Evolutionary conservation across 768 basidiomycete species (phyloP), one percentile per base, ranked within the genome.

Genomic region (Lentinus brumalis): DNA sequence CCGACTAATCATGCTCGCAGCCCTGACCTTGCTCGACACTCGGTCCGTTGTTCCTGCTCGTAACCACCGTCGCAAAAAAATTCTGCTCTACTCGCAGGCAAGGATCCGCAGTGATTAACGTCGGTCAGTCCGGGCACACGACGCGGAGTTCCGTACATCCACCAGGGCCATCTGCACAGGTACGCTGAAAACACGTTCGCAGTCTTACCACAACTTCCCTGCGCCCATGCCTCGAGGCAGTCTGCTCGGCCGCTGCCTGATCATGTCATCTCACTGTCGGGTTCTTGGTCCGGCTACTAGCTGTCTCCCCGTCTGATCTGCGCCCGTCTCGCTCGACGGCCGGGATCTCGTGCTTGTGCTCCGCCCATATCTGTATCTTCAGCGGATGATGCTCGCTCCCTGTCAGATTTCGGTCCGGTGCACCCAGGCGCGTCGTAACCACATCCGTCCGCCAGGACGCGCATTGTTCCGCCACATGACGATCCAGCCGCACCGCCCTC

Each of bases 231-330:
- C 41, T 51, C 31, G 50, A 44, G 32, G 40, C 31, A 14, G 35
- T 21, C 12, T 49, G 6, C 29, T 29, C 46, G 46, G 46, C 5
- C 46, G 8, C 32, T 32, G 49, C 26, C 9, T 26, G 47, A 40
- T 47, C 12, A 31, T 26, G 10, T 39, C 14, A 15, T 15, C 42
- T 50, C 39, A 55, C 38, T 57, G 60, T 32, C 51, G 50, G 56
- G 42, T 31, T 52, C 29, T 52, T 56, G 54, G 49, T 61, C 60
- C 60, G 60, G 55, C 54, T 51, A 50, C 60, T 54, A 59, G 42
- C 56, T 52, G 46, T 45, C 44, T 47, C 6, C 21, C 31, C 18
- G 38, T 26, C 58, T 53, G 51, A 53, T 53, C 47, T 59, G 50
- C 58, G 21, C 40, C 45, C 52, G 52, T 26, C 49, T 30, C 35